phyloP scores from a whole-genome alignment of 495 filamentous ascomycete species.

The Podospora anserina region DNA sequence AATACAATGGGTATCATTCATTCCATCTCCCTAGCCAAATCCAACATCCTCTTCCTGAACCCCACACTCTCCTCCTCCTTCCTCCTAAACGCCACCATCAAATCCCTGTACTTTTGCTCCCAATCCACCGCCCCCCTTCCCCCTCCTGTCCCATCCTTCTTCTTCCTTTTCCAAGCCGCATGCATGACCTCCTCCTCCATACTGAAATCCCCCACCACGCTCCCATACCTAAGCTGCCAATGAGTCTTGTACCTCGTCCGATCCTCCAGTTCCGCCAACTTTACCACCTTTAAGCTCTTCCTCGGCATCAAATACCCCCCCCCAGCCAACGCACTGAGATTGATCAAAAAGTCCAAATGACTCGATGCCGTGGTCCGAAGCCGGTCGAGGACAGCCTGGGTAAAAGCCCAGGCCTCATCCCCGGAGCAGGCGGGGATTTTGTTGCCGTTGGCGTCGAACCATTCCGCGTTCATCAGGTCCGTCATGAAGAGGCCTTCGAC shows the following conservation, averaged over 20 bases:
- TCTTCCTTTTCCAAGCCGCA: constrained; percentile 33
- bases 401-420: constrained; percentile 48
- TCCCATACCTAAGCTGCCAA: constrained; percentile 49
- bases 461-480: constrained; percentile 39
- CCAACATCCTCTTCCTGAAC: constrained; percentile 28
- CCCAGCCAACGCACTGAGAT: constrained; percentile 49
- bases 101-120: constrained; percentile 39
- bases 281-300: constrained; percentile 36
- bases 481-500: constrained; percentile 46
- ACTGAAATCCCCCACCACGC: constrained; percentile 41
- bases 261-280: constrained; percentile 27
- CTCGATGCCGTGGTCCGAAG: constrained; percentile 40
- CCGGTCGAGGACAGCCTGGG: constrained; percentile 44
- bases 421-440: constrained; percentile 37
- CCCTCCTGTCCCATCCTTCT: constrained; percentile 16
- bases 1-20: constrained; percentile 3
- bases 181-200: constrained; percentile 49
- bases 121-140: constrained; percentile 28
- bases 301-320: constrained; percentile 43
- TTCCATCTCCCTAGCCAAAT: constrained; percentile 15
- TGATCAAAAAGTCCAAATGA: constrained; percentile 52
- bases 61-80: constrained; percentile 31
- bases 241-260: constrained; percentile 40
- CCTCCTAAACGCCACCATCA: constrained; percentile 30
- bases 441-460: constrained; percentile 41